Evolutionary conservation across 2,329 filamentous ascomycete genomes (phyloP).

Genomic region (Lasiodiplodia citricola): DNA sequence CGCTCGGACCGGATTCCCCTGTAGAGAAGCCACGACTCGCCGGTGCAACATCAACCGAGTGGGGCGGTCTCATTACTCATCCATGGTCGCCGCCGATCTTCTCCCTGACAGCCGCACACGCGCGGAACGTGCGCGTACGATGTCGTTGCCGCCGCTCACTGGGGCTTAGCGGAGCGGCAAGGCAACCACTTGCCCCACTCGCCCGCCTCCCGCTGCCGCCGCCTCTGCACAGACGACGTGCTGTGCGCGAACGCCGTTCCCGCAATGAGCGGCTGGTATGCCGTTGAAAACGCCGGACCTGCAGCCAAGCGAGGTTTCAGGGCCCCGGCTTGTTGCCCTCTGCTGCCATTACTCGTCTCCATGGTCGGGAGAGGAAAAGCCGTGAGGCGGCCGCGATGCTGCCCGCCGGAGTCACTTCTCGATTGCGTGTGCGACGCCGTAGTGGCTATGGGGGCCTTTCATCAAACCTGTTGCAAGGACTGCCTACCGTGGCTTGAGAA

Average conservation of each 20-base stretch:
- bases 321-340: not conserved
- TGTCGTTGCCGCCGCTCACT: not conserved
- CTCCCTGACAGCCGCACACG: not conserved
- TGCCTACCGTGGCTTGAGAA: too few relatives aligned
- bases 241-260: not conserved
- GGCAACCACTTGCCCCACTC: not conserved
- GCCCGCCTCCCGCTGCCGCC: not conserved
- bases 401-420: not conserved
- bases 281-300: not conserved
- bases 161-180: too few relatives aligned
- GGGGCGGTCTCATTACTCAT: not conserved
- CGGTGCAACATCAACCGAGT: not conserved
- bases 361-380: not conserved
- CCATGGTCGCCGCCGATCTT: not conserved
- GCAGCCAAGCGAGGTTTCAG: conserved; percentile 11
- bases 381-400: not conserved
- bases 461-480: not conserved
- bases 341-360: not conserved
- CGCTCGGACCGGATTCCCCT: not conserved
- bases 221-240: not conserved
- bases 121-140: too few relatives aligned
- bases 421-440: not conserved
- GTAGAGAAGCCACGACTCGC: not conserved
- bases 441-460: not conserved
- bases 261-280: not conserved